Evolutionary conservation across 1,139 yeast species (phyloP).

Genomic region (Debaryomycetaceae sp.): DNA sequence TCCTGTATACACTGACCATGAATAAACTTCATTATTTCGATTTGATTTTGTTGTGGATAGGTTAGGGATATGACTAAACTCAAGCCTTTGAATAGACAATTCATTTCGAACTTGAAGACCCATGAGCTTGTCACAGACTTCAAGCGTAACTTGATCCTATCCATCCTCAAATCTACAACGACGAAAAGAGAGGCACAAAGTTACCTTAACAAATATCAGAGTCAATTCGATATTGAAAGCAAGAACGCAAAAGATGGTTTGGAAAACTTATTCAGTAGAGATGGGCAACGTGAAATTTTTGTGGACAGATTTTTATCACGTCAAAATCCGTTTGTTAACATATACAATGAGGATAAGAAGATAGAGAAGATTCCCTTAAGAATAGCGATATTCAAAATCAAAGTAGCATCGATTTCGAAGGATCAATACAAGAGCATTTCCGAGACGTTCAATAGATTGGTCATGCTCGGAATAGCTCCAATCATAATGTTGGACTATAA

Average conservation of each 20-base stretch:
- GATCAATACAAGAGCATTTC: slow-evolving; percentile 41
- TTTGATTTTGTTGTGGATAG: background rate
- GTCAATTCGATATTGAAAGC: slow-evolving; percentile 30
- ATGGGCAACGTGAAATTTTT: slow-evolving; percentile 34
- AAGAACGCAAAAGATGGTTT: slow-evolving; percentile 11
- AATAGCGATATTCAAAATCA: slow-evolving; percentile 49
- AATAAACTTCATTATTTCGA: background rate
- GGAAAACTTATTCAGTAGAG: slow-evolving; percentile 15
- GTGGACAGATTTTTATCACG: slow-evolving; percentile 39
- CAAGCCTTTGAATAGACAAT: slow-evolving; percentile 27
- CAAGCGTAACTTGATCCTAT: slow-evolving; percentile 55
- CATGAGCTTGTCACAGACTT: slow-evolving; percentile 33
- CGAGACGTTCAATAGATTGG: slow-evolving; percentile 46
- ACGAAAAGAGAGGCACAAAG: slow-evolving; percentile 73
- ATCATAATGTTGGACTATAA: slow-evolving; percentile 36
- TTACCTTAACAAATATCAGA: slow-evolving; percentile 58
- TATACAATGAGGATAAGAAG: slow-evolving; percentile 32
- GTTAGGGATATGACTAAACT: slow-evolving; percentile 26
- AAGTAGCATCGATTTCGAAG: slow-evolving; percentile 30
- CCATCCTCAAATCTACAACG: slow-evolving; percentile 70
- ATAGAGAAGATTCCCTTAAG: slow-evolving; percentile 42
- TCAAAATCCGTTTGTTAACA: slow-evolving; percentile 30
- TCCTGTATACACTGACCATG: background rate
- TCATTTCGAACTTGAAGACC: slow-evolving; percentile 38
- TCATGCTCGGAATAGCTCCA: slow-evolving; percentile 46